A percentile compares a stretch with the other conserved stretches of the same genome.
phyloP scores from a whole-genome alignment of 1,139 yeast species.

The Diutina ranongensis region DNA sequence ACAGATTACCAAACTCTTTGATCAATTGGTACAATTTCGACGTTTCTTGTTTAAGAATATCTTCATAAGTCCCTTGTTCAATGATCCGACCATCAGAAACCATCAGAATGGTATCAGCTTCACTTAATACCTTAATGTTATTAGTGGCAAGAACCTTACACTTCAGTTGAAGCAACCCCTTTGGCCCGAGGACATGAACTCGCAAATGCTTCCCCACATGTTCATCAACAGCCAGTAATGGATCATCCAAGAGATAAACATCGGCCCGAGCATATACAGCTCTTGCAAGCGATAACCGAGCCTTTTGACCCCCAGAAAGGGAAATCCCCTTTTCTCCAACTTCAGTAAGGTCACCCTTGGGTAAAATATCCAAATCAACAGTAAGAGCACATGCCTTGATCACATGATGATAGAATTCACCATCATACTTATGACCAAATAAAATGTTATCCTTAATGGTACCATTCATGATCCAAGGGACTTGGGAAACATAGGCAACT shows the following conservation, averaged over 20 bases:
- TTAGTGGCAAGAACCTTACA: constrained; percentile 83
- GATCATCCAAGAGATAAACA: constrained; percentile 80
- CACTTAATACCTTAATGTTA: constrained; percentile 71
- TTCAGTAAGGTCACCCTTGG: constrained; percentile 82
- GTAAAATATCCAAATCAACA: constrained; percentile 61
- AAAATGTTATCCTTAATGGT: constrained; percentile 80
- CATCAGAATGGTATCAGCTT: constrained; percentile 66
- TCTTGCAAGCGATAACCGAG: constrained; percentile 84
- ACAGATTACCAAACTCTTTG: constrained; percentile 51
- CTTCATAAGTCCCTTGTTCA: constrained; percentile 66
- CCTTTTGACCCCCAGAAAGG: constrained; percentile 94
- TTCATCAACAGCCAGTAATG: constrained; percentile 88
- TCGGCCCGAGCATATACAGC: constrained; percentile 95
- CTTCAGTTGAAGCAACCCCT: constrained; percentile 67
- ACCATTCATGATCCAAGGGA: constrained; percentile 93
- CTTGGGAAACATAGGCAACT: constrained; percentile 85
- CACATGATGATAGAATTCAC: constrained; percentile 66
- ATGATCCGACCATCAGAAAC: constrained; percentile 64
- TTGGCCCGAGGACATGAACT: constrained; percentile 68
- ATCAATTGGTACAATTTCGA: constrained; percentile 54
- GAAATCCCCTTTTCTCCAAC: constrained; percentile 98
- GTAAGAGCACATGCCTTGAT: constrained; percentile 80
- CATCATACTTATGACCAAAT: constrained; percentile 80
- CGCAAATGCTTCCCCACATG: constrained; percentile 67
- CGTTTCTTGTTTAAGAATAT: constrained; percentile 39